These are phyloP conservation scores for Silene vulgaris DNA, from an alignment of 179 eudicot species.

Conservation along the genomic window DNA sequence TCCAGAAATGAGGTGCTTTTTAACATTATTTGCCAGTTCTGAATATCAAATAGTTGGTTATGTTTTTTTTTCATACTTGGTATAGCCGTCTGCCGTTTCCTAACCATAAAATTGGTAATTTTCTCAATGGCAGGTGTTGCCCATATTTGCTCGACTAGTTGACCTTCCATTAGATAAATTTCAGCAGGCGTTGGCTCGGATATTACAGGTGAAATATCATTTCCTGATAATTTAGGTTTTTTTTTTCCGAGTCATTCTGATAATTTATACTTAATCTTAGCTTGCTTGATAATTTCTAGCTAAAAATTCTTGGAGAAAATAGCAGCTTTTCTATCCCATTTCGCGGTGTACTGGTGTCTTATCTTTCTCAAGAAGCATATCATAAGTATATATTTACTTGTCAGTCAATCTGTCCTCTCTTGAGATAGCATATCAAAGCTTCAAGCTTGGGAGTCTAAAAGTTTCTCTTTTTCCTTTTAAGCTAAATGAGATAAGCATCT, in stretches of 20 bases:
- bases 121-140: constrained; percentile 60
- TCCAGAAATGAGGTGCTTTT: constrained; percentile 68
- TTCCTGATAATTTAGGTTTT: not conserved
- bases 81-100: not conserved
- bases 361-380: not conserved
- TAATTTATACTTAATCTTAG: not conserved
- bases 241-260: not conserved
- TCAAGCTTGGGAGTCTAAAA: not conserved
- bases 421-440: not conserved
- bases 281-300: constrained; percentile 5
- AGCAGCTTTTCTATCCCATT: not conserved
- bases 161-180: constrained; percentile 81
- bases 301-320: not conserved
- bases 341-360: not conserved
- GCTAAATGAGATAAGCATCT: not conserved
- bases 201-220: constrained; percentile 56
- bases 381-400: not conserved
- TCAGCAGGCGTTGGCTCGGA: constrained; percentile 83
- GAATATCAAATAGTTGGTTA: not conserved
- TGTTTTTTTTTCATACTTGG: not conserved
- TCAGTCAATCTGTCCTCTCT: not conserved
- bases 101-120: not conserved
- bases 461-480: not conserved
- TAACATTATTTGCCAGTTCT: constrained; percentile 5
- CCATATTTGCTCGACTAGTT: constrained; percentile 82